Percentiles rank a stretch among this genome's conserved stretches.
Evolutionary conservation across 768 basidiomycete species (phyloP).

Genomic region (Lactarius tabidus): DNA sequence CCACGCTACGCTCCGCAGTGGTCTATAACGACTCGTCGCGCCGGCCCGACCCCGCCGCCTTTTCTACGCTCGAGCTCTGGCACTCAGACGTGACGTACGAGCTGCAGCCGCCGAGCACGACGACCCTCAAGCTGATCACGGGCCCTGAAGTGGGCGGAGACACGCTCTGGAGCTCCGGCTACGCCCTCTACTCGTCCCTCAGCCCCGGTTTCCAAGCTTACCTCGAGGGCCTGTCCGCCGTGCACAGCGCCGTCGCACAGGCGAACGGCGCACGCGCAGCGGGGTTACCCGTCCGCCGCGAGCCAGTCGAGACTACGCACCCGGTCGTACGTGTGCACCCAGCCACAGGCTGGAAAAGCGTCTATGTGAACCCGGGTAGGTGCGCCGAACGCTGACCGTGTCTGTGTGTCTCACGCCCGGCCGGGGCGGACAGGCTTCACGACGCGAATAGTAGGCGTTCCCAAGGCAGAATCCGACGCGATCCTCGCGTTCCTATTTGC

Average conservation of each 20-base stretch:
- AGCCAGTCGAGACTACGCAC: slow-evolving; percentile 41
- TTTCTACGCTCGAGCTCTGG: slow-evolving; percentile 73
- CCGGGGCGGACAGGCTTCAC: slow-evolving; percentile 62
- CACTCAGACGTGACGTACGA: slow-evolving; percentile 85
- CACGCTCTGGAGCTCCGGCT: slow-evolving; percentile 34
- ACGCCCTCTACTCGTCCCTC: slow-evolving; percentile 56
- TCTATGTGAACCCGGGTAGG: slow-evolving; percentile 74
- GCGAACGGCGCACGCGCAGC: slow-evolving; percentile 23
- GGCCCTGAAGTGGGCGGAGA: slow-evolving; percentile 56
- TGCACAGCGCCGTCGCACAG: slow-evolving; percentile 53
- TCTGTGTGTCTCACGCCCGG: too few species aligned
- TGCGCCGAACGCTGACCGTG: neutral
- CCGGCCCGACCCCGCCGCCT: slow-evolving; percentile 59
- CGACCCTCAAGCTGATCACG: slow-evolving; percentile 71
- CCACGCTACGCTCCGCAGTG: slow-evolving; percentile 43
- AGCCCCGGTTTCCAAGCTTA: slow-evolving; percentile 54
- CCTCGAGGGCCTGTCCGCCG: slow-evolving; percentile 52
- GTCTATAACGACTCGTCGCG: slow-evolving; percentile 66
- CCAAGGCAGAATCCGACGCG: slow-evolving; percentile 77
- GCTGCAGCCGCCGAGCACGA: slow-evolving; percentile 73
- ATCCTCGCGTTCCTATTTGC: slow-evolving; percentile 67
- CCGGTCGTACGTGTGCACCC: slow-evolving; percentile 84
- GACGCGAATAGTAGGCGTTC: slow-evolving; percentile 69
- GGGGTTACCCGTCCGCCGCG: slow-evolving; percentile 18
- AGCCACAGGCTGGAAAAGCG: slow-evolving; percentile 77